phyloP scores from a whole-genome alignment of 306 rosid genomes.

The Alnus glutinosa region DNA sequence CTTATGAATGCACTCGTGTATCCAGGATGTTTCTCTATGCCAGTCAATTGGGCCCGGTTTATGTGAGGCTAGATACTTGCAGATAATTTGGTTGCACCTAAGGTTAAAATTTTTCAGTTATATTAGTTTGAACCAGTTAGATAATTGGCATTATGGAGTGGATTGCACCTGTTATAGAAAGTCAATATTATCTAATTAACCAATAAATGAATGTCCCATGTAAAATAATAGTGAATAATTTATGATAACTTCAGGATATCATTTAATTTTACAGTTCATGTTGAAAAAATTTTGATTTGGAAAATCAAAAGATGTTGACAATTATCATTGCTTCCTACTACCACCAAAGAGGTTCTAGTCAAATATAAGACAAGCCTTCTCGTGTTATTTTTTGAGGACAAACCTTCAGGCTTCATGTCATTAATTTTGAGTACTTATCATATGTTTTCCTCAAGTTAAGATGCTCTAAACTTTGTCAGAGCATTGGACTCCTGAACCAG shows the following conservation, averaged over 20 bases:
- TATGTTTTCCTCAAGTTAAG: neutral
- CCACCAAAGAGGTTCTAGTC: neutral
- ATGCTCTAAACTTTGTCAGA: neutral
- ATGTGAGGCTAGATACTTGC: neutral
- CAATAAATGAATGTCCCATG: neutral
- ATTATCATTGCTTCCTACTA: neutral
- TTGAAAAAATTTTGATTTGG: neutral
- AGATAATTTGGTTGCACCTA: neutral
- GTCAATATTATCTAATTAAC: neutral
- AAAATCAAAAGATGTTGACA: neutral
- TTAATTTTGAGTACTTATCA: neutral
- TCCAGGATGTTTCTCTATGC: neutral
- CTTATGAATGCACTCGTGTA: neutral
- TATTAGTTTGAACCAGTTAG: neutral
- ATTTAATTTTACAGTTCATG: neutral
- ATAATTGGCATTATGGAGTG: neutral
- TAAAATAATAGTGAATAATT: neutral
- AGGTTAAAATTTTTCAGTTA: neutral
- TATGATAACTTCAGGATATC: neutral
- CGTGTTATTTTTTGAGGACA: neutral
- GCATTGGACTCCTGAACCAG: neutral
- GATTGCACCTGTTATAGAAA: neutral
- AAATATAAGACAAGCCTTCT: neutral
- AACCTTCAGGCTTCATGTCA: neutral
- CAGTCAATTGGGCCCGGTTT: neutral